Percentiles rank a stretch among this genome's conserved stretches.
phyloP scores from a whole-genome alignment of 73 alveolate species.

The Tetrahymena borealis region DNA sequence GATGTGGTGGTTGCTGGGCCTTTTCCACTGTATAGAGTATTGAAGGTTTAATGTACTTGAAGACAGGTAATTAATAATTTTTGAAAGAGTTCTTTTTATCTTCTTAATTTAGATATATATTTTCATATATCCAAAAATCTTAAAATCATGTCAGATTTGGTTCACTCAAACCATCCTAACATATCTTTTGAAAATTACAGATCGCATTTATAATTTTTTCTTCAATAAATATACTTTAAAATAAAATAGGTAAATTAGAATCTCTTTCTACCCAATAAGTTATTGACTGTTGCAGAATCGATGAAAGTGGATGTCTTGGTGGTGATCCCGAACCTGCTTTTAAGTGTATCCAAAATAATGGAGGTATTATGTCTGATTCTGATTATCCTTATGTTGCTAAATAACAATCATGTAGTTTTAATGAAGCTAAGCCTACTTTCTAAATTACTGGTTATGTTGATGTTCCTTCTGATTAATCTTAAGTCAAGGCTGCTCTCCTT shows the following conservation, averaged over 20 bases:
- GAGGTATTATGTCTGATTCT: neutral
- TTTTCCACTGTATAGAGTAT: neutral
- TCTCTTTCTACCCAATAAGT: neutral
- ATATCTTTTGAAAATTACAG: too few relatives aligned
- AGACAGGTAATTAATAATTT: neutral
- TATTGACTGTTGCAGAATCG: slow-evolving; percentile 1
- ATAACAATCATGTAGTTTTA: neutral
- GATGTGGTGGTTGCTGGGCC: neutral
- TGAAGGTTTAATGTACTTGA: neutral
- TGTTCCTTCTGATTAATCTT: neutral
- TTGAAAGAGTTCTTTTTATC: too few relatives aligned
- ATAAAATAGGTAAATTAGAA: neutral
- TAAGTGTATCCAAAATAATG: neutral
- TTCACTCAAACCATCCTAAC: too few relatives aligned
- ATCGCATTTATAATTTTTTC: too few relatives aligned
- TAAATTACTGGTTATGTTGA: neutral
- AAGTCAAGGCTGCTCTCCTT: neutral
- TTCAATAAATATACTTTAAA: neutral
- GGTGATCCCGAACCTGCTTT: slow-evolving; percentile 2
- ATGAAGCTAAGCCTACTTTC: neutral
- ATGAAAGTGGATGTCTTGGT: neutral
- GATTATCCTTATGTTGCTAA: neutral
- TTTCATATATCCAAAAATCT: too few relatives aligned
- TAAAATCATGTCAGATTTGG: too few relatives aligned
- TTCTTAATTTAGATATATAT: too few relatives aligned